Base-by-base conservation (phyloP, 257 asterid species). In the Solanum medicagineum region DNA sequence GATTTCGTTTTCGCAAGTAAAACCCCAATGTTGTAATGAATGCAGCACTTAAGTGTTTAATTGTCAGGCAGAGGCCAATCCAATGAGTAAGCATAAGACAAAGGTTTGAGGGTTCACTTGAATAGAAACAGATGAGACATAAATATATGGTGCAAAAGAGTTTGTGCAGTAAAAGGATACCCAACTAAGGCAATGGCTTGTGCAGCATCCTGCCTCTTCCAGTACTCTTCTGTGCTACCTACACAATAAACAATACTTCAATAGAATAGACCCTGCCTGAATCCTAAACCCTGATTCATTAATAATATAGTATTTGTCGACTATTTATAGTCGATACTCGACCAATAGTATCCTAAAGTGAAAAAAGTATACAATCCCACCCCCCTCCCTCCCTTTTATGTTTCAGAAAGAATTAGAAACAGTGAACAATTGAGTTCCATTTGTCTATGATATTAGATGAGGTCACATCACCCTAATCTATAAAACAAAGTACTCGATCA, bases 201-300 rank as follows among this genome's bases (percentile, higher is more conserved):
- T 71, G 91, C 91, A 74, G 90, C 90, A 81, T 89, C 90, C 83
- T 89, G 91, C 84, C 91, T 87, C 89, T 81, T 87, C 91, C 91
- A 89, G 32, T 87, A 89, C 81, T 89, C 91, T 71, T 85, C 91
- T 55, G 90, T 89, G 71, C 91, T 89, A 40, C 91, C 91, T 89
- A 79, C 87, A 86, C 53, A 12, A 59, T 22, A 10, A 44, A 32
- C 42, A 85, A 24, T 10, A 14, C 4, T 8, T 42, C 54, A 66
- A 24, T 47, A 20, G 44, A 51, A n/a, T 68, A 47, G 54, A 36
- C 42, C 42, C 42, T 36, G 42, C 42, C 42, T 36, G 42, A 4
- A 36, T 36, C 42, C 42, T 36, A 36, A 36, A 36, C 6, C 42
- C 42, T 36, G 42, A 36, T 36, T 59, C 29, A 59, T n/a, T 59